Base-by-base conservation (phyloP, 257 asterid genomes). In the Nicotiana knightiana region DNA sequence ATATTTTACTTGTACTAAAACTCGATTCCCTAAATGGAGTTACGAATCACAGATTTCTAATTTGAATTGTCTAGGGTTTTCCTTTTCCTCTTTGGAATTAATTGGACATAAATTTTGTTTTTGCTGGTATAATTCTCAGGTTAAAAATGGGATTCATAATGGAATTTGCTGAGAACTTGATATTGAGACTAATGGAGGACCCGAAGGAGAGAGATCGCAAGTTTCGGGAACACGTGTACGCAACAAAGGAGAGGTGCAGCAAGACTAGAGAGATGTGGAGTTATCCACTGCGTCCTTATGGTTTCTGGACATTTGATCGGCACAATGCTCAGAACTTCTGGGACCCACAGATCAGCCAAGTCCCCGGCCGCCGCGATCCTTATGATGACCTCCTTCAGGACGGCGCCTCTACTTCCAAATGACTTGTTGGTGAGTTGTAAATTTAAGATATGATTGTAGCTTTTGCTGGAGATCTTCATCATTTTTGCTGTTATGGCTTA, bases 291-390 rank as follows among this genome's bases (percentile, higher is more conserved):
- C 93, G 95, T 67, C 98, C 98, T 0, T 94, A 94, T 81, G 98
- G 97, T 10, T 93, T 93, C 87, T 93, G 98, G 98, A 94, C 93
- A 2, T 93, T 94, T 48, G 98, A 94, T 39, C 92, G 93, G 58
- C 97, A 91, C 81, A 94, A 94, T 76, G 90, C 97, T 46, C 98
- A 93, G 85, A 85, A 91, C 33, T 87, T 86, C 86, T 88, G 89
- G 91, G 94, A 91, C 65, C 61, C 94, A 54, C 91, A 91, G 90
- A 94, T 94, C 82, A 94, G 97, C 88, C 95, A 94, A 84, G 98
- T 89, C 82, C 88, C 77, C 4, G 98, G 97, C 12, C 95, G 97
- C 32, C 94, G 98, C 2, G 98, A 93, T 85, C 98, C 98, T 24
- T 94, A 94, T 54, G 98, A 94, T 68, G 89, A 88, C 82, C 91